A percentile compares a stretch with the other conserved stretches of the same genome.
Evolutionary conservation across 306 rosid species (phyloP).

Genomic region (Ceratonia siliqua): DNA sequence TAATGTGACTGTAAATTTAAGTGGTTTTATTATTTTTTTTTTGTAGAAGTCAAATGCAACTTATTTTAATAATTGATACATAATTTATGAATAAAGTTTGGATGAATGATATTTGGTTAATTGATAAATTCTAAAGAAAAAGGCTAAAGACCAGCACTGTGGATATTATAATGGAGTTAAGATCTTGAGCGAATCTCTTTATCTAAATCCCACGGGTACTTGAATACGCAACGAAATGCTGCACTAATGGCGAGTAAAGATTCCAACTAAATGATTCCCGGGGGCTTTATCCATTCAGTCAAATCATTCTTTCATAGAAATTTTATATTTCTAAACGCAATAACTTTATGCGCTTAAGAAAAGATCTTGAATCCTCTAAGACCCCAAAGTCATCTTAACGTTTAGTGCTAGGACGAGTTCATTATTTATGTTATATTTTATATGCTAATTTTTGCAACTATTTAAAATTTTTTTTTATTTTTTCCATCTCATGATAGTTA

Average conservation of each 20-base stretch:
- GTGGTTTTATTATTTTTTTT: no score
- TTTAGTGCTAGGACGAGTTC: no score
- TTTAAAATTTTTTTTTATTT: no score
- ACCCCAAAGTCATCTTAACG: no score
- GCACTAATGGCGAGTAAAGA: conserved; percentile 16
- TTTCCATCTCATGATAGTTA: no score
- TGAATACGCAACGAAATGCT: conserved; percentile 29
- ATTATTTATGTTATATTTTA: no score
- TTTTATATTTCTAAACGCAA: not conserved
- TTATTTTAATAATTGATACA: no score
- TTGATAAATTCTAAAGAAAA: not conserved
- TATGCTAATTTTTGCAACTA: no score
- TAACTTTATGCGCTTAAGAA: not conserved
- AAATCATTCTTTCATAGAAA: conserved; percentile 20
- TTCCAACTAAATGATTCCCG: not conserved
- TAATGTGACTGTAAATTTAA: no score
- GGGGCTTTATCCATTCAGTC: conserved; percentile 18
- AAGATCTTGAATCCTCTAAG: not conserved
- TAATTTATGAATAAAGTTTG: no score
- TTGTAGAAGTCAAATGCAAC: no score
- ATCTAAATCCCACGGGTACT: conserved; percentile 12
- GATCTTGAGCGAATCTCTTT: conserved; percentile 14
- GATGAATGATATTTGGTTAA: no score
- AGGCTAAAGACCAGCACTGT: not conserved
- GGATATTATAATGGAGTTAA: conserved; percentile 8